These are phyloP conservation scores for Parafenestella ontariensis DNA, from an alignment of 2,329 filamentous ascomycete species.

Conservation along the genomic window DNA sequence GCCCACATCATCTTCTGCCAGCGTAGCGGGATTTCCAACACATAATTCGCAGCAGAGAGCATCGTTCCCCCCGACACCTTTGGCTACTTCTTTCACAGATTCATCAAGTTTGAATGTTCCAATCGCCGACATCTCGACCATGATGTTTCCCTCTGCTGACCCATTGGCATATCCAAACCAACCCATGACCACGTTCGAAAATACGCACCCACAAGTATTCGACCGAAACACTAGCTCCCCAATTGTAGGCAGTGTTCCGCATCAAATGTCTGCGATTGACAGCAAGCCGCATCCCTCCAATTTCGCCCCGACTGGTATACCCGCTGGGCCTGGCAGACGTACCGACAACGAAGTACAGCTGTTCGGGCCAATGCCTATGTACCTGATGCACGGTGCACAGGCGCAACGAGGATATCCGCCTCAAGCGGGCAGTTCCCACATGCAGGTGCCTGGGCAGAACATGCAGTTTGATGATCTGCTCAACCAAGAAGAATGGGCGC, in stretches of 20 bases:
- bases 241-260: constrained; percentile 23
- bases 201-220: constrained; percentile 44
- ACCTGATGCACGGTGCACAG: constrained; percentile 65
- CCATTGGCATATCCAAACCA: constrained; percentile 82
- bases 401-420: constrained; percentile 37
- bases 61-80: constrained; percentile 37
- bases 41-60: constrained; percentile 36
- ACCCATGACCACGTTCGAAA: constrained; percentile 67
- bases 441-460: constrained; percentile 30
- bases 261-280: constrained; percentile 32
- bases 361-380: constrained; percentile 73
- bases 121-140: constrained; percentile 73
- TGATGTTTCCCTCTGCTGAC: constrained; percentile 82
- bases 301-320: constrained; percentile 30
- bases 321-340: constrained; percentile 19
- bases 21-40: constrained; percentile 34
- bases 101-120: constrained; percentile 49
- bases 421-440: constrained; percentile 26
- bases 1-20: constrained; percentile 42
- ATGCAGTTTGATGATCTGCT: constrained; percentile 49
- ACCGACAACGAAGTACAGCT: constrained; percentile 75
- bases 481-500: constrained; percentile 50
- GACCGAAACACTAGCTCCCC: constrained; percentile 32
- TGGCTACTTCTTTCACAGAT: constrained; percentile 40
- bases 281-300: constrained; percentile 34